phyloP scores from a whole-genome alignment of 1,284 basidiomycete genomes.

The Anthracocystis panici-leucophaei region DNA sequence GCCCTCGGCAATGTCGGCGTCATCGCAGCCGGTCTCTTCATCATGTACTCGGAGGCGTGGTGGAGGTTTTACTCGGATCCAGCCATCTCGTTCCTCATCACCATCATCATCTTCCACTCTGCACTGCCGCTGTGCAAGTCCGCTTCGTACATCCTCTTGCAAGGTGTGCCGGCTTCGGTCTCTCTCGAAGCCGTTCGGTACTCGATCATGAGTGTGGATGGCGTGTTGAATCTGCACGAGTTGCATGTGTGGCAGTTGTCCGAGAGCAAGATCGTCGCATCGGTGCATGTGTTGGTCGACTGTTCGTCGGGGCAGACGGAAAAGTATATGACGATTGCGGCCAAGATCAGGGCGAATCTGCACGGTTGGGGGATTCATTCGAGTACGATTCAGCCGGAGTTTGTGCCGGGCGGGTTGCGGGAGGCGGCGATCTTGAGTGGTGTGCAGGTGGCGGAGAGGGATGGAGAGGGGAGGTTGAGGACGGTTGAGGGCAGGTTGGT shows the following conservation, averaged over 20 bases:
- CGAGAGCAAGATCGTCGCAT: constrained; percentile 90
- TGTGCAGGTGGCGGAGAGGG: constrained; percentile 57
- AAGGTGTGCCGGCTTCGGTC: constrained; percentile 90
- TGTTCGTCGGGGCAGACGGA: constrained; percentile 73
- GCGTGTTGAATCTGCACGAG: constrained; percentile 87
- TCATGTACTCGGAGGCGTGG: constrained; percentile 58
- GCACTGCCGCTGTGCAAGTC: constrained; percentile 93
- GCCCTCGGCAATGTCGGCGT: constrained; percentile 95
- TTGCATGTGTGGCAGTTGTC: constrained; percentile 96
- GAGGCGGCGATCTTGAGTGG: constrained; percentile 63
- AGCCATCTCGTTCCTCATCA: constrained; percentile 91
- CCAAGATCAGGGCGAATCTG: constrained; percentile 82
- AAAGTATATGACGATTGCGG: constrained; percentile 87
- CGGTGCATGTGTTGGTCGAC: constrained; percentile 91
- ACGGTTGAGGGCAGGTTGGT: constrained; percentile 62
- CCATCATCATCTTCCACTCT: constrained; percentile 94
- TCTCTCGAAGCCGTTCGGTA: constrained; percentile 86
- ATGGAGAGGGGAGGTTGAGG: constrained; percentile 54
- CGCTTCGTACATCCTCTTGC: constrained; percentile 94
- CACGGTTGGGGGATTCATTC: constrained; percentile 95
- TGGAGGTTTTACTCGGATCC: constrained; percentile 88
- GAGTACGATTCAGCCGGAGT: constrained; percentile 69
- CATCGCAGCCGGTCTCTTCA: constrained; percentile 85
- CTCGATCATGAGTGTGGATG: constrained; percentile 83
- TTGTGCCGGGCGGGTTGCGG: constrained; percentile 61